phyloP scores from a whole-genome alignment of 2,329 filamentous ascomycete genomes.

The Venturia nashicola region DNA sequence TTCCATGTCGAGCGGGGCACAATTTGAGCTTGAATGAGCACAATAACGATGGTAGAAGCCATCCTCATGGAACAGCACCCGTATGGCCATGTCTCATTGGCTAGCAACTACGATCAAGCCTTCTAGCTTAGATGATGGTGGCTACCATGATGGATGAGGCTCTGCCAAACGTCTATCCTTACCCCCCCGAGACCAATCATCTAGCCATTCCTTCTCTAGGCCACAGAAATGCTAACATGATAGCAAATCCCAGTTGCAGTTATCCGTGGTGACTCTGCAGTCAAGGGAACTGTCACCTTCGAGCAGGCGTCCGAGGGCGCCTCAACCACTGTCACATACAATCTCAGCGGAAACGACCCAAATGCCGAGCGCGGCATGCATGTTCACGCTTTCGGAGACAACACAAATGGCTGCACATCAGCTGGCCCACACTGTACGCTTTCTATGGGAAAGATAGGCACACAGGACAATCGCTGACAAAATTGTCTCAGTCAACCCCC shows the following conservation, averaged over 20 bases:
- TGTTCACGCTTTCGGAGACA: slow-evolving; percentile 98
- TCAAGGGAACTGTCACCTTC: slow-evolving; percentile 88
- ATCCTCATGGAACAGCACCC: not conserved
- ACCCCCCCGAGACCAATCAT: not conserved
- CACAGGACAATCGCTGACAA: slow-evolving; percentile 2
- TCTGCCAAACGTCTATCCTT: not conserved
- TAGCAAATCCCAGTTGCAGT: slow-evolving; percentile 59
- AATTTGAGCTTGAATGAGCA: slow-evolving; percentile 6
- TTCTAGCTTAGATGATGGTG: not conserved
- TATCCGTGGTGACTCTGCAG: slow-evolving; percentile 93
- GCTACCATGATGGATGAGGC: slow-evolving; percentile 2
- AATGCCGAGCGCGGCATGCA: slow-evolving; percentile 97
- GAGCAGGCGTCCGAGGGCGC: slow-evolving; percentile 76
- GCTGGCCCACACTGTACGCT: slow-evolving; percentile 84
- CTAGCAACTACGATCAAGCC: not conserved
- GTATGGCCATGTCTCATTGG: not conserved
- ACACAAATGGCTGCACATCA: slow-evolving; percentile 99
- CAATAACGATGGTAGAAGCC: not conserved
- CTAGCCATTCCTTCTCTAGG: not conserved
- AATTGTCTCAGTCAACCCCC: slow-evolving; percentile 60
- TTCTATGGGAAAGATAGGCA: not conserved
- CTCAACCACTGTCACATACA: slow-evolving; percentile 79
- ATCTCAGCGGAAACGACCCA: slow-evolving; percentile 84
- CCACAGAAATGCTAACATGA: not conserved
- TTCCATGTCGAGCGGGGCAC: slow-evolving; percentile 2